These are phyloP conservation scores for Camellia sinensis DNA, from an alignment of 148 eudicot genomes.

Conservation along the genomic window DNA sequence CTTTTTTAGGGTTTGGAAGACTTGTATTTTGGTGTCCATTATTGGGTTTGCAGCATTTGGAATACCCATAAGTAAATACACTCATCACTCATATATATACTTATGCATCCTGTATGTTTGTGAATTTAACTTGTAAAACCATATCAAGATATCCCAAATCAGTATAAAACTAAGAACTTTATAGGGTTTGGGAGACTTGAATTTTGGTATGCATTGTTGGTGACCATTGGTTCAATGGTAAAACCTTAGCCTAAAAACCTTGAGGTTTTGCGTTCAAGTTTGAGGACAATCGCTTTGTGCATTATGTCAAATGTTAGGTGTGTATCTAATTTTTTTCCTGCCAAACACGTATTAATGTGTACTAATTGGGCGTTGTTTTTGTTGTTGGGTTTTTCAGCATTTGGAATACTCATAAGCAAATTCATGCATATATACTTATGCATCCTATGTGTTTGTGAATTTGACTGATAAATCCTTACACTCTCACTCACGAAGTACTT, in stretches of 20 bases:
- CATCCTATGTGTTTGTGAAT: background rate
- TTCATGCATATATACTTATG: background rate
- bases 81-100: no score
- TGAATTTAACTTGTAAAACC: background rate
- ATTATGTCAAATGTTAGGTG: no score
- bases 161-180: background rate
- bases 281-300: no score
- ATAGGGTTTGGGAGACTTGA: background rate
- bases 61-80: background rate
- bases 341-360: no score
- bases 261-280: no score
- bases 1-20: background rate
- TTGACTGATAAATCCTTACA: background rate
- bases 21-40: background rate
- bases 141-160: background rate
- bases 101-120: background rate
- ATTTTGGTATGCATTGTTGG: constrained; percentile 6
- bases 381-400: background rate
- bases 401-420: background rate
- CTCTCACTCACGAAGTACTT: background rate
- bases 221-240: no score
- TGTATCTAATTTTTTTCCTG: no score
- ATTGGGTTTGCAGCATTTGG: background rate
- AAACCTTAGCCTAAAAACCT: no score
- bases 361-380: no score